Evolutionary conservation across 345 rosid genomes (phyloP).

Genomic region (Gynandropsis gynandra): DNA sequence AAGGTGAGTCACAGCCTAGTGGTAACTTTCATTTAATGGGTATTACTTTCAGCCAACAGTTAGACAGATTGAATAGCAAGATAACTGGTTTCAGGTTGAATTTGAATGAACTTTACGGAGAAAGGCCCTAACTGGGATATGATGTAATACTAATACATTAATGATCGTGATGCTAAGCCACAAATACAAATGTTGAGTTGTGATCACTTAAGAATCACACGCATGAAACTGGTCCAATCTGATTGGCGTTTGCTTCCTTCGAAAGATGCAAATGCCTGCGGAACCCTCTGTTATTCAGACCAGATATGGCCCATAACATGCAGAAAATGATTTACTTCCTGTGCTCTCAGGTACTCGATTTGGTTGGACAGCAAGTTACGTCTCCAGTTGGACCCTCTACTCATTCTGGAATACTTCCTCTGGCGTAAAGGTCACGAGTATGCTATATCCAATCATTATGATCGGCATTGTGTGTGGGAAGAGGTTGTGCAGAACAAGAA

Average conservation of each 20-base stretch:
- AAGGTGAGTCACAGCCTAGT: slow-evolving; percentile 42
- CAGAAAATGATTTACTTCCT: slow-evolving; percentile 8
- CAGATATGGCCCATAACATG: slow-evolving; percentile 1
- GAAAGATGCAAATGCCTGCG: not conserved
- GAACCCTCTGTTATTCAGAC: slow-evolving; percentile 8
- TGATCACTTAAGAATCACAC: slow-evolving; percentile 1
- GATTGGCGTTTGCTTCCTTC: slow-evolving; percentile 4
- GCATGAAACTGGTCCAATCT: slow-evolving; percentile 10
- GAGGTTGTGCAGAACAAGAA: slow-evolving; percentile 91
- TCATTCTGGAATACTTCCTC: slow-evolving; percentile 76
- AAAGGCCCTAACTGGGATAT: slow-evolving; percentile 7
- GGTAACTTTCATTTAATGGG: slow-evolving; percentile 8
- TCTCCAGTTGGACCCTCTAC: slow-evolving; percentile 77
- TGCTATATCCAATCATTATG: slow-evolving; percentile 94
- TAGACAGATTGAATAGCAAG: not conserved
- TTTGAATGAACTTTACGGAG: not conserved
- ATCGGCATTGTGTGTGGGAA: slow-evolving; percentile 94
- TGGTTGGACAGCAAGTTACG: slow-evolving; percentile 99
- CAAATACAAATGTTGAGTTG: slow-evolving; percentile 1
- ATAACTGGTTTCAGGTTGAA: slow-evolving; percentile 3
- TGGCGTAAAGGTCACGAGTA: slow-evolving; percentile 94
- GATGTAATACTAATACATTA: not conserved
- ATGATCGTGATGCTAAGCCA: not conserved
- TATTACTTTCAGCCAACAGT: slow-evolving; percentile 1
- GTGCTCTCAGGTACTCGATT: slow-evolving; percentile 70